These are phyloP conservation scores for Geranomyces michiganensis DNA, from an alignment of 192 early-diverging fungal genomes.

Conservation along the genomic window DNA sequence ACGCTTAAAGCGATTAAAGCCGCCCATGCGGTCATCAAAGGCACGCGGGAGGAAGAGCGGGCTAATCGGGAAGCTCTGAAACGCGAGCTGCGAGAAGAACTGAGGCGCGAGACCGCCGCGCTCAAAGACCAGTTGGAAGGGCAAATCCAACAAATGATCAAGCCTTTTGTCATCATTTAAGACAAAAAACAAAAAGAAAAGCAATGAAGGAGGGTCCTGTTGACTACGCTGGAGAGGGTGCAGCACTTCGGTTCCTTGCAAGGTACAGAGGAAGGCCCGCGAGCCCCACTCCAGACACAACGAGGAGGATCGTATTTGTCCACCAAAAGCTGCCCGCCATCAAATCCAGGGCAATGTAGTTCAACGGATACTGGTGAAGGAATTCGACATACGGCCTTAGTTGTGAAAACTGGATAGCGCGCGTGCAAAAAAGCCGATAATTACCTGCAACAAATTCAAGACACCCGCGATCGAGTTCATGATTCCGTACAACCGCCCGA, in stretches of 20 bases:
- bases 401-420: background rate
- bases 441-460: constrained; percentile 19
- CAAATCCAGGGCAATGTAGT: constrained; percentile 24
- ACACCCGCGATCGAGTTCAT: constrained; percentile 23
- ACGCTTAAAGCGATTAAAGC: constrained; percentile 5
- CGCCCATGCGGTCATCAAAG: background rate
- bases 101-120: background rate
- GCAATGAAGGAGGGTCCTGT: background rate
- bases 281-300: background rate
- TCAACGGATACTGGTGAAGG: constrained; percentile 16
- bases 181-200: background rate
- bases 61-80: background rate
- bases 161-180: constrained; percentile 22
- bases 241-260: background rate
- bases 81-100: background rate
- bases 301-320: constrained; percentile 1
- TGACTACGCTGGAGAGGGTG: background rate
- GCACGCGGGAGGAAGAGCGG: constrained; percentile 17
- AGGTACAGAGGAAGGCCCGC: constrained; percentile 16
- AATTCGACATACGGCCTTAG: too few species aligned
- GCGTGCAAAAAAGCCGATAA: background rate
- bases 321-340: constrained; percentile 21
- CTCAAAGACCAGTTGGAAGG: constrained; percentile 6
- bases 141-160: constrained; percentile 8
- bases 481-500: constrained; percentile 27